These are phyloP conservation scores for Hippophae rhamnoides DNA, from an alignment of 306 rosid species.

Conservation along the genomic window DNA sequence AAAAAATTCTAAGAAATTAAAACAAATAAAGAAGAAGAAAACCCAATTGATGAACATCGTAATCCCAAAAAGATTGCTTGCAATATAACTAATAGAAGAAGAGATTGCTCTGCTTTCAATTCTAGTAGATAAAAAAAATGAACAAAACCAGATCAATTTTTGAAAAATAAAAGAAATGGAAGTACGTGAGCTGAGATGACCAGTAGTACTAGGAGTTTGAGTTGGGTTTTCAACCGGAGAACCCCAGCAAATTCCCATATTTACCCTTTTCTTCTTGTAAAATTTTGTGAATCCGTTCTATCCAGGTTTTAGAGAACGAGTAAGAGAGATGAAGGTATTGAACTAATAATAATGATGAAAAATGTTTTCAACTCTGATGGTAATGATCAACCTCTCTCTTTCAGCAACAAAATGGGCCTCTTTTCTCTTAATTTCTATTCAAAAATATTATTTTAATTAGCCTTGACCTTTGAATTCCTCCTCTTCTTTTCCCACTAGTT, in stretches of 20 bases:
- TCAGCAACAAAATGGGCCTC: too few species aligned
- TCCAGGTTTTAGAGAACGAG: too few species aligned
- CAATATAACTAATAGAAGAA: background rate
- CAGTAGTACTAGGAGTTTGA: conserved; percentile 33
- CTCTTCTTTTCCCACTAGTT: too few species aligned
- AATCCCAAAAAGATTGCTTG: background rate
- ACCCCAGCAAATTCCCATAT: conserved; percentile 88
- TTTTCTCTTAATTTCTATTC: too few species aligned
- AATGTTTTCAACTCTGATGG: too few species aligned
- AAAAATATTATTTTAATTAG: too few species aligned
- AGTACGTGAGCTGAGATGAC: conserved; percentile 42
- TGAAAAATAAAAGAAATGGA: background rate
- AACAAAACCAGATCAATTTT: conserved; percentile 8
- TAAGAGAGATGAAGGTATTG: too few species aligned
- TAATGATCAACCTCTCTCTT: too few species aligned
- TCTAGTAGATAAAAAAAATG: background rate
- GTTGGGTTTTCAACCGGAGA: conserved; percentile 22
- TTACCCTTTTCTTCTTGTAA: conserved; percentile 8
- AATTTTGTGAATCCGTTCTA: too few species aligned
- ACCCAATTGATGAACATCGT: conserved; percentile 1
- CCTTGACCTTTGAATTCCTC: too few species aligned
- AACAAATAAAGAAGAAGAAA: background rate
- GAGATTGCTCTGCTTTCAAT: background rate
- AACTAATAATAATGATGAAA: too few species aligned
- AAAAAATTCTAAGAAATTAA: background rate